Evolutionary conservation across 345 rosid genomes (phyloP), one percentile per base, ranked within the genome.

Genomic region (Pistacia vera): DNA sequence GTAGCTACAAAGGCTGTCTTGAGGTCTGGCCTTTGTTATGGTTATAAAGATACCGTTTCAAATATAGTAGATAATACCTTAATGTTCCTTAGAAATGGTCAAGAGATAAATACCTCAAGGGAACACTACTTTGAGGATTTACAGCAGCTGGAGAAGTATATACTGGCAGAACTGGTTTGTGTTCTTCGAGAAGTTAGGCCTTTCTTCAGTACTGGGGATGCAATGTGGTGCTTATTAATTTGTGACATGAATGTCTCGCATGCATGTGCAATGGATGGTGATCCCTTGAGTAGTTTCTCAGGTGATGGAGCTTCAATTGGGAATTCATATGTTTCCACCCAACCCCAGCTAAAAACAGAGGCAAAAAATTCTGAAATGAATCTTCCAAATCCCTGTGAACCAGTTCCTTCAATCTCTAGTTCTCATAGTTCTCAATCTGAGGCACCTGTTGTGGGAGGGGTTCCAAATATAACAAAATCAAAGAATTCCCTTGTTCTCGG

Each of bases 141-240:
- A 63, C 89, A 88, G 83, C 89, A 88, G 85, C 79, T 93, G 81
- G 98, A 90, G 81, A 88, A 83, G 80, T 91, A 93, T 85, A 88
- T 89, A n/a, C 82, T 95, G 85, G 89, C 92, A 41, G 99, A 93
- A 82, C 81, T 90, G 83, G 96, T 95, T 72, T 93, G 91, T 35
- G 91, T 93, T 44, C 90, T 95, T 80, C 83, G 84, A 75, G 99
- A 93, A 76, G 93, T 93, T 71, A 87, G 92, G 78, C 93, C 97
- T 71, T 91, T 89, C 73, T 88, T 89, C 81, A 93, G 97, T 83
- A 90, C 89, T 17, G 96, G 94, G 49, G 99, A 95, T 85, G 99
- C 99, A 65, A 95, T 95, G 98, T 93, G 99, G 99, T 88, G 97
- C 83, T 83, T 95, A 72, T 78, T 95, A 83, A 89, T 95, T 63